Evolutionary conservation across 116 monocot species (phyloP), one percentile per base, ranked within the genome.

Genomic region (Zostera marina): DNA sequence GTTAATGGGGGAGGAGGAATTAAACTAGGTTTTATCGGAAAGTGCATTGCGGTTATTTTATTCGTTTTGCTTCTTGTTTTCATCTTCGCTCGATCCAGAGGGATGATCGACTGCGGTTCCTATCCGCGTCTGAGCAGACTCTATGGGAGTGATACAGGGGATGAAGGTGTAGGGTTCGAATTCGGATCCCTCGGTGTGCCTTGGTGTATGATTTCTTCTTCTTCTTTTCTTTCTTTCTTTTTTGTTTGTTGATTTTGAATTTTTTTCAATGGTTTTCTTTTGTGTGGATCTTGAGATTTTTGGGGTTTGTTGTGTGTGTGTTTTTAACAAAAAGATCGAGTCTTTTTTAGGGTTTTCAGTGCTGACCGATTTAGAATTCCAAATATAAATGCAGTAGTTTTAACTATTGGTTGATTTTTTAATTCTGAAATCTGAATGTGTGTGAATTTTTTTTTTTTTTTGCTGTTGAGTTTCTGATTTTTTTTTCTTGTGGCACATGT

Each of bases 121-220:
- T 47, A 68, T 47, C 45, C 58, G 16, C 66, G 84, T 26, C 51
- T 65, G 41, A 68, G 41, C 15, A 26, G 61, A 44, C 26, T 46
- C n/a, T 25, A 45, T 25, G 26, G 61, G 61, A 47, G n/a, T 25
- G 46, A 63, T 61, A 12, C 20, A 47, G 23, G 22, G 49, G 17
- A 26, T 10, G 79, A 77, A 8, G 85, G 77, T 7, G 67, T 85
- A 32, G 70, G 76, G 15, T 85, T 81, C 53, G 81, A 84, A 46
- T 91, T 85, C 63, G 91, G 91, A 51, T 74, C 75, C 39, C 91
- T 91, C 59, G 91, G 91, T 58, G 82, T 91, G 42, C 91, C 91
- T 53, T 82, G 82, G 82, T 91, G 91, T 91, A 77, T 77, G 74
- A 45, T 22, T 10, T 21, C 3, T 51, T 13, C 59, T 47, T 12